These are phyloP conservation scores for Talaromyces pinophilus DNA, from an alignment of 2,329 filamentous ascomycete genomes.

Conservation along the genomic window DNA sequence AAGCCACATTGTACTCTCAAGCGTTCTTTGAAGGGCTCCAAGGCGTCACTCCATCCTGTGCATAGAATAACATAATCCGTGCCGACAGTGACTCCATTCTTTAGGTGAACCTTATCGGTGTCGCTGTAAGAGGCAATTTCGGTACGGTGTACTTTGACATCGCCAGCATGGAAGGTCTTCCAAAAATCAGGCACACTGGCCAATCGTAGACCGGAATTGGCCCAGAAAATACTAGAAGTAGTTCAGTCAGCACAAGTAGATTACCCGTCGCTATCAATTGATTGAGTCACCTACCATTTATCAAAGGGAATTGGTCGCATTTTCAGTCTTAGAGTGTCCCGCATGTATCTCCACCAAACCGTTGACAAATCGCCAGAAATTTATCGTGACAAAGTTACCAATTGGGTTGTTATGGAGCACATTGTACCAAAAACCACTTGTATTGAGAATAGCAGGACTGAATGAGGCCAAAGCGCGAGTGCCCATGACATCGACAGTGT, in stretches of 20 bases:
- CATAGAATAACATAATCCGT: not conserved
- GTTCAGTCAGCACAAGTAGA: not conserved
- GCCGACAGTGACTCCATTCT: not conserved
- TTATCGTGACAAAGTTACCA: not conserved
- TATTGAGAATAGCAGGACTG: constrained; percentile 11
- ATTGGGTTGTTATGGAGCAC: not conserved
- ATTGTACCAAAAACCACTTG: constrained; percentile 1
- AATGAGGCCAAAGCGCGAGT: constrained; percentile 9
- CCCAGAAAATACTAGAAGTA: not conserved
- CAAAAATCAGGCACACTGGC: constrained; percentile 10
- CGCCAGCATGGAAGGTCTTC: constrained; percentile 9
- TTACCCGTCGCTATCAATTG: not conserved
- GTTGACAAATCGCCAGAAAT: not conserved
- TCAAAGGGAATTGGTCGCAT: constrained; percentile 1
- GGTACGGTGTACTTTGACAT: constrained; percentile 1
- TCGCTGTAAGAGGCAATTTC: constrained; percentile 3
- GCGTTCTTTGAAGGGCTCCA: not conserved
- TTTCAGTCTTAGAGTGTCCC: constrained; percentile 4
- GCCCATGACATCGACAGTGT: constrained; percentile 13
- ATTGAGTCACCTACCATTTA: not conserved
- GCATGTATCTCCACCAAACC: not conserved
- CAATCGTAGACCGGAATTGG: constrained; percentile 1
- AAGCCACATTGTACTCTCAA: not conserved
- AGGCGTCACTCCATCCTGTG: not conserved
- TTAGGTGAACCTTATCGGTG: not conserved